Evolutionary conservation across 352 stramenopile genomes (phyloP).

Genomic region (Phytopythium kandeliae): DNA sequence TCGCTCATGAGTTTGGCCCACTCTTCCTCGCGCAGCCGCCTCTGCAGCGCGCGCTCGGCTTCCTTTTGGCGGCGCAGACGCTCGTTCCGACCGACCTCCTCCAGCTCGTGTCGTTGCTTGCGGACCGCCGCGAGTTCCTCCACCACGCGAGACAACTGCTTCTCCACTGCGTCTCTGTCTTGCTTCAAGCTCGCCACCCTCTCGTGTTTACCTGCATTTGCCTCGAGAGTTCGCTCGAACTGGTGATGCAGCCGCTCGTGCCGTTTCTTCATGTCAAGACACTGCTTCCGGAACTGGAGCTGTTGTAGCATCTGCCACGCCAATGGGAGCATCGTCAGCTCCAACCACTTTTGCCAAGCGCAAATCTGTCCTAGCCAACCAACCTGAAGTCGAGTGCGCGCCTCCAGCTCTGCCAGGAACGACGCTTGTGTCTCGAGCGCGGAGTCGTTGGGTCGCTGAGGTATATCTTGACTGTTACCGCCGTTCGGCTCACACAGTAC

Average conservation of each 20-base stretch:
- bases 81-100: slow-evolving; percentile 35
- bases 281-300: slow-evolving; percentile 27
- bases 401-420: slow-evolving; percentile 19
- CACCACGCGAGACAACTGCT: slow-evolving; percentile 23
- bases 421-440: too few relatives aligned
- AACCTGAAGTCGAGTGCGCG: slow-evolving; percentile 10
- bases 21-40: slow-evolving; percentile 41
- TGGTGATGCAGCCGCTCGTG: slow-evolving; percentile 20
- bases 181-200: slow-evolving; percentile 19
- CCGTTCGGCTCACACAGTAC: too few relatives aligned
- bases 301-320: slow-evolving; percentile 28
- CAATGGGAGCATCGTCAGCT: background rate
- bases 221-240: slow-evolving; percentile 11
- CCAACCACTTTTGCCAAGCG: background rate
- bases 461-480: too few relatives aligned
- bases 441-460: background rate
- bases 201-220: slow-evolving; percentile 15
- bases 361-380: too few relatives aligned
- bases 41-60: slow-evolving; percentile 35
- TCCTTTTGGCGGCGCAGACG: slow-evolving; percentile 37
- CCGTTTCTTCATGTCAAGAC: slow-evolving; percentile 17
- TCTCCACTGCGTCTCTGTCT: slow-evolving; percentile 25
- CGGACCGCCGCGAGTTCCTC: slow-evolving; percentile 16
- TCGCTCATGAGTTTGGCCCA: slow-evolving; percentile 41
- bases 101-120: slow-evolving; percentile 32